Evolutionary conservation across 2,329 filamentous ascomycete genomes (phyloP).

Genomic region (Arthroderma sp.): DNA sequence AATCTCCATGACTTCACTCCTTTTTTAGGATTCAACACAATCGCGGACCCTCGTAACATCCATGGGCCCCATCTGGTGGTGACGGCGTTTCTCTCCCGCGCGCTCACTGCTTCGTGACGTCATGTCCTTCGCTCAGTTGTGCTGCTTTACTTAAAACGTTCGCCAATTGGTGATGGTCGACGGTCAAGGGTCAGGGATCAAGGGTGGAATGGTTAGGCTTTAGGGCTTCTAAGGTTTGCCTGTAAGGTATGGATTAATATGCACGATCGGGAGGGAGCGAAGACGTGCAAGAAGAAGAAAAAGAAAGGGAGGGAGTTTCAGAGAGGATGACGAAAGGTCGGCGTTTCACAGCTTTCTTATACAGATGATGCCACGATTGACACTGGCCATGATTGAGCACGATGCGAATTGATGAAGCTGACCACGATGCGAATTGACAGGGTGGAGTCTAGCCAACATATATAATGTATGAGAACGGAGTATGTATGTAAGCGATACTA

Average conservation of each 20-base stretch:
- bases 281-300: not conserved
- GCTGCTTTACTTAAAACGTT: no score
- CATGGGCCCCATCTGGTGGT: not conserved
- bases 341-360: not conserved
- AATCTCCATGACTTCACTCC: not conserved
- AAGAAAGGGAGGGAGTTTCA: no score
- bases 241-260: not conserved
- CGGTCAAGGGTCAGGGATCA: not conserved
- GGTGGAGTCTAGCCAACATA: not conserved
- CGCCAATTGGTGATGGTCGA: no score
- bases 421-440: not conserved
- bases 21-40: no score
- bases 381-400: not conserved
- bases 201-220: not conserved
- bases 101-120: not conserved
- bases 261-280: not conserved
- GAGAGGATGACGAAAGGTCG: not conserved
- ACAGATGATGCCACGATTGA: not conserved
- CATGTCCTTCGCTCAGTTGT: not conserved
- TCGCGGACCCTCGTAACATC: not conserved
- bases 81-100: slow-evolving; percentile 2
- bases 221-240: not conserved
- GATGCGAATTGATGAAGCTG: not conserved
- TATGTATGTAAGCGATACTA: no score
- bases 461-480: no score